A percentile compares a stretch with the other conserved stretches of the same genome.
Conservation (phyloP, 2,329 filamentous ascomycete genomes). For the Cladophialophora psammophila region DNA sequence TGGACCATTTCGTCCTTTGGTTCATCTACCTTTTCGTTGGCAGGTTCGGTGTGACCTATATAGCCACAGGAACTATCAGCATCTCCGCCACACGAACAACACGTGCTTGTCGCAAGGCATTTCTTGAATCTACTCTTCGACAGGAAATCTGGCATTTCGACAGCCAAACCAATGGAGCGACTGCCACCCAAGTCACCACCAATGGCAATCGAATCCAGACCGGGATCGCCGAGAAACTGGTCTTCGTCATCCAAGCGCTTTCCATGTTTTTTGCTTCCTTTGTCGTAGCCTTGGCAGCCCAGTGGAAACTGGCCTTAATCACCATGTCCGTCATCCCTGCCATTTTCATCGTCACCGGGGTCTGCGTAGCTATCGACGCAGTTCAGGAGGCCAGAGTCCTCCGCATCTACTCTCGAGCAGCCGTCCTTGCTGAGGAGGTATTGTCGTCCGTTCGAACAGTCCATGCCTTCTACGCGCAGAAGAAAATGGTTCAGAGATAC, state of each 20-base stretch:
- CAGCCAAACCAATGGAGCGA: slow-evolving; percentile 41
- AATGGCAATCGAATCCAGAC: slow-evolving; percentile 48
- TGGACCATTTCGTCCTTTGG: slow-evolving; percentile 42
- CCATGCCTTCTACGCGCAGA: slow-evolving; percentile 57
- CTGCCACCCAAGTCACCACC: slow-evolving; percentile 43
- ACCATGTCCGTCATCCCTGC: slow-evolving; percentile 58
- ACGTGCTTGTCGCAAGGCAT: slow-evolving; percentile 37
- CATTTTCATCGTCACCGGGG: slow-evolving; percentile 44
- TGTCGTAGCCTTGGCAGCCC: slow-evolving; percentile 50
- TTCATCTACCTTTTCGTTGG: slow-evolving; percentile 50
- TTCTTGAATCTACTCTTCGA: slow-evolving; percentile 43
- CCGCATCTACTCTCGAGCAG: slow-evolving; percentile 54
- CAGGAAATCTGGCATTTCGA: slow-evolving; percentile 47
- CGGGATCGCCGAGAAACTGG: slow-evolving; percentile 52
- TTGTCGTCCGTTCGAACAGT: slow-evolving; percentile 60
- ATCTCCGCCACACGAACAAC: slow-evolving; percentile 41
- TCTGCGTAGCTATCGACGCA: slow-evolving; percentile 41
- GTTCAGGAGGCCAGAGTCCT: slow-evolving; percentile 38
- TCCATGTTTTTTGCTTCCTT: slow-evolving; percentile 51
- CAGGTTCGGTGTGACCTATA: slow-evolving; percentile 46
- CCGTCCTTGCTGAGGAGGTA: slow-evolving; percentile 59
- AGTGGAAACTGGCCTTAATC: slow-evolving; percentile 56
- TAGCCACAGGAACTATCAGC: slow-evolving; percentile 43
- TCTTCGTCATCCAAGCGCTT: slow-evolving; percentile 44
- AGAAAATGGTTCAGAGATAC: slow-evolving; percentile 53